These are phyloP conservation scores for Russula sp. DNA, from an alignment of 768 basidiomycete genomes.

Conservation along the genomic window DNA sequence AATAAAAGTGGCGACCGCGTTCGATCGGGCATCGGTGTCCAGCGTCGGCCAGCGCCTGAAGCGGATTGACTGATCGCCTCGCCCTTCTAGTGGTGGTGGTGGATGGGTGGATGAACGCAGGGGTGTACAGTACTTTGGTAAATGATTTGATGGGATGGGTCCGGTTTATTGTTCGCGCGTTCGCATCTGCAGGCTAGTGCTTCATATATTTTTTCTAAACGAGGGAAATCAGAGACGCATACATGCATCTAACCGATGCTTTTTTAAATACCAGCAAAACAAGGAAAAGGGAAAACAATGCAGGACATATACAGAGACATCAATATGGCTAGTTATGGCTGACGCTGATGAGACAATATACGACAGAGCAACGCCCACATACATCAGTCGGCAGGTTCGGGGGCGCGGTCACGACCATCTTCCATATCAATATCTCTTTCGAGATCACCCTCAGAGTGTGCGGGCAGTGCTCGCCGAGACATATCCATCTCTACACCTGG, in stretches of 20 bases:
- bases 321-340: not conserved
- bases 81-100: no score
- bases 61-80: no score
- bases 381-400: slow-evolving; percentile 18
- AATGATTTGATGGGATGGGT: not conserved
- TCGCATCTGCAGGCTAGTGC: not conserved
- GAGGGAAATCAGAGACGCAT: not conserved
- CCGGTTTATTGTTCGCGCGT: not conserved
- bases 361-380: not conserved
- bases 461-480: slow-evolving; percentile 3
- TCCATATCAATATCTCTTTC: slow-evolving; percentile 19
- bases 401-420: slow-evolving; percentile 15
- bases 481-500: slow-evolving; percentile 3
- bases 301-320: not conserved
- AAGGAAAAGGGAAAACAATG: not conserved
- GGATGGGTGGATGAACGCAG: no score
- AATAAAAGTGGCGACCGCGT: not conserved
- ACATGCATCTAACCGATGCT: slow-evolving; percentile 9
- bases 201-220: not conserved
- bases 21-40: not conserved
- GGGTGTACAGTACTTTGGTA: not conserved
- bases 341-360: not conserved
- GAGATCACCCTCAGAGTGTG: slow-evolving; percentile 6
- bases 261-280: not conserved
- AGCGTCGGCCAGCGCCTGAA: no score